Base-by-base conservation (phyloP, 202 grass and related monocot genomes). In the Panicum hallii region DNA sequence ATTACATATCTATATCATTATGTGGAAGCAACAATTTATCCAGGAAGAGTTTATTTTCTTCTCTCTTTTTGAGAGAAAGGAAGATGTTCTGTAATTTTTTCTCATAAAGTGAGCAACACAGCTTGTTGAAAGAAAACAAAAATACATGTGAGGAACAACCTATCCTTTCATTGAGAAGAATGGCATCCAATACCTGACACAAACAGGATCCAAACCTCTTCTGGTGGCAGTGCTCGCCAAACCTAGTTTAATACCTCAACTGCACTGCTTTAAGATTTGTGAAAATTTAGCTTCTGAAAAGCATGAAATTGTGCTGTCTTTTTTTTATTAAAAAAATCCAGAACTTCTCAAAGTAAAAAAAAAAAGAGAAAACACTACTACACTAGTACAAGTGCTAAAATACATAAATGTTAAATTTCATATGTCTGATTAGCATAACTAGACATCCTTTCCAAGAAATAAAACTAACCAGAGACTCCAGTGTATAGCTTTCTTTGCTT, bases 391-490 rank as follows among this genome's bases (percentile, higher is more conserved):
- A 43, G 4, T 38, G 63, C 32, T 65, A 65, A 69, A 69, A n/a
- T 44, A n/a, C 12, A 16, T 43, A 69, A 55, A 41, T 23, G 11
- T 10, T 23, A 55, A 63, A n/a, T 32, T 63, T 83, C 23, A 54
- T 44, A 76, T 41, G 38, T 50, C 48, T 20, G 17, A 77, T 65
- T 60, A 44, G 28, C 78, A 61, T 49, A 74, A 67, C 20, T 60
- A 46, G 44, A 50, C 42, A 50, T 50, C 2, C 70, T 78, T 79
- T 68, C 16, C 58, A 68, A 61, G 63, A 73, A 49, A 82, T 6
- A 9, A 32, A 65, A 73, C 83, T 67, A 38, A 92, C 90, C 90
- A 80, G 79, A 23, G 79, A 83, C 45, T 80, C 74, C 43, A 6
- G 32, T 69, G 90, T 77, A 53, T 63, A n/a, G 5, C 14, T 83